Percentiles rank a stretch among this genome's conserved stretches.
These are phyloP conservation scores for Pythium graminicola DNA, from an alignment of 352 stramenopile genomes.

Conservation along the genomic window DNA sequence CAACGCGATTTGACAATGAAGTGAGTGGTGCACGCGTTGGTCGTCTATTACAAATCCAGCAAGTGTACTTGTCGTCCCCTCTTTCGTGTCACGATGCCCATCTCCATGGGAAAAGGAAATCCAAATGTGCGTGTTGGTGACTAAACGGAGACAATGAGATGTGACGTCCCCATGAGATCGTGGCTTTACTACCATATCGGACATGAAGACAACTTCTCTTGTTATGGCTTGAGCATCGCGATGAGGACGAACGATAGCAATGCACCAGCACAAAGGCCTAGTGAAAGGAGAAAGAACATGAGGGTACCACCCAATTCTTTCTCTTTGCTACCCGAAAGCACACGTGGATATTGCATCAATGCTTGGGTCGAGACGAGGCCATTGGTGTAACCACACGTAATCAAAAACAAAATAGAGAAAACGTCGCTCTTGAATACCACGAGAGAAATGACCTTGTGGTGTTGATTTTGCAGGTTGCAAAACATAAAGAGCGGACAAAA, in stretches of 20 bases:
- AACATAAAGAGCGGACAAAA: slow-evolving; percentile 72
- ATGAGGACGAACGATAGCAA: slow-evolving; percentile 72
- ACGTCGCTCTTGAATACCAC: slow-evolving; percentile 74
- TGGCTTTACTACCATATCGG: not conserved
- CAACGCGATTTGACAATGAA: too few relatives aligned
- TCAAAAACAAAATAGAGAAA: slow-evolving; percentile 47
- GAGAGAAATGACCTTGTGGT: slow-evolving; percentile 49
- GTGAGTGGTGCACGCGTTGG: too few relatives aligned
- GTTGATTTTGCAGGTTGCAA: slow-evolving; percentile 71
- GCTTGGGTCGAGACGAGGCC: slow-evolving; percentile 62
- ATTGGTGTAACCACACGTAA: slow-evolving; percentile 60
- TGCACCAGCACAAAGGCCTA: slow-evolving; percentile 61
- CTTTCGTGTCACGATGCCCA: too few relatives aligned
- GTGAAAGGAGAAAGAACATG: slow-evolving; percentile 79
- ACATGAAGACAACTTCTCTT: not conserved
- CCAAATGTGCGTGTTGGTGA: too few relatives aligned
- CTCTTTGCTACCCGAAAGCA: slow-evolving; percentile 45
- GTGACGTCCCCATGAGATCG: too few relatives aligned
- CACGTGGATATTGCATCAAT: slow-evolving; percentile 70
- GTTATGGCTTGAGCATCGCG: slow-evolving; percentile 67
- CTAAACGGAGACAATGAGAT: too few relatives aligned
- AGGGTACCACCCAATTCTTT: slow-evolving; percentile 70
- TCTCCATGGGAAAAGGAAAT: too few relatives aligned
- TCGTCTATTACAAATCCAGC: too few relatives aligned
- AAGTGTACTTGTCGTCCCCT: too few relatives aligned